Evolutionary conservation across 2,329 filamentous ascomycete genomes (phyloP).

Genomic region (Helotiales sp.): DNA sequence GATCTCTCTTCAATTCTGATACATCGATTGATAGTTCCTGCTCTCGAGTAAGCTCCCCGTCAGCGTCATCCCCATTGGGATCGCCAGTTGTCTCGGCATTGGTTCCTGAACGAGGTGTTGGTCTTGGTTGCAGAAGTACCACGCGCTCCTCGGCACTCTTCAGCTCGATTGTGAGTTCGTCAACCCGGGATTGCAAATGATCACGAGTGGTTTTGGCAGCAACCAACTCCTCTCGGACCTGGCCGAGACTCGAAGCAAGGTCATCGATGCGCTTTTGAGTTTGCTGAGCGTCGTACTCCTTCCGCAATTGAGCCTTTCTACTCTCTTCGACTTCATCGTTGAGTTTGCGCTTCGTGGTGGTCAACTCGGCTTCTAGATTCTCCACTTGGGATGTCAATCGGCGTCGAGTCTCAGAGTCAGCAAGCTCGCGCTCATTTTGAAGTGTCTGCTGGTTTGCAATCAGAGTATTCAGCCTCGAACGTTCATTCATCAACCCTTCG

Average conservation of each 20-base stretch:
- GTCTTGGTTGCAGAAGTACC: slow-evolving; percentile 79
- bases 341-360: slow-evolving; percentile 79
- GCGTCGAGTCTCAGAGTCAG: slow-evolving; percentile 80
- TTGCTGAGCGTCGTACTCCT: slow-evolving; percentile 89
- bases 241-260: slow-evolving; percentile 77
- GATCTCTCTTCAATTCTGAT: slow-evolving; percentile 82
- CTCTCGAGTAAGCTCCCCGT: slow-evolving; percentile 66
- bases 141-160: slow-evolving; percentile 88
- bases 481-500: slow-evolving; percentile 82
- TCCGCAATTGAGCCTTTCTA: slow-evolving; percentile 80
- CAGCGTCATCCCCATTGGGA: slow-evolving; percentile 52
- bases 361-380: slow-evolving; percentile 77
- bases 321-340: slow-evolving; percentile 81
- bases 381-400: slow-evolving; percentile 81
- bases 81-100: slow-evolving; percentile 49
- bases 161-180: slow-evolving; percentile 87
- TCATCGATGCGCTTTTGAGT: slow-evolving; percentile 92
- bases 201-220: slow-evolving; percentile 86
- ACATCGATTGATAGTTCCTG: slow-evolving; percentile 86
- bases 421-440: slow-evolving; percentile 87
- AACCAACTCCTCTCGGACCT: slow-evolving; percentile 84
- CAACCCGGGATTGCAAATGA: slow-evolving; percentile 84
- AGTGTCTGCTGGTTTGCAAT: slow-evolving; percentile 85
- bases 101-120: slow-evolving; percentile 63
- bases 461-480: slow-evolving; percentile 79